phyloP scores from a whole-genome alignment of 306 rosid species.

The Glycine soja region DNA sequence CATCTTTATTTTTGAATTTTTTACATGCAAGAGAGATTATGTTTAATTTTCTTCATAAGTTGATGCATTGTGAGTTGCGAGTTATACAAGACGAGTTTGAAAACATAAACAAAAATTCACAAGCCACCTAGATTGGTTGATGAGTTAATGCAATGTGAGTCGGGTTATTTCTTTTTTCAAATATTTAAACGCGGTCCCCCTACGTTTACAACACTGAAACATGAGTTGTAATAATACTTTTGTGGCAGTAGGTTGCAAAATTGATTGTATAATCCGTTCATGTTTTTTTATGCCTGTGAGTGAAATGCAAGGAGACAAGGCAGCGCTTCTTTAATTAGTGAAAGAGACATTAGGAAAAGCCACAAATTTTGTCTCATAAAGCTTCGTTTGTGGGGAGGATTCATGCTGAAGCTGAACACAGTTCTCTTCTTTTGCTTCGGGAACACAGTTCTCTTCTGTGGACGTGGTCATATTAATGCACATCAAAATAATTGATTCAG shows the following conservation, averaged over 20 bases:
- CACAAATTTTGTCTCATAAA: not conserved
- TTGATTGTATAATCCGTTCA: constrained; percentile 1
- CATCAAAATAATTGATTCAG: constrained; percentile 6
- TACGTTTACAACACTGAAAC: not conserved
- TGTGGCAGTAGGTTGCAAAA: not conserved
- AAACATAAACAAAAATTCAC: too few species aligned
- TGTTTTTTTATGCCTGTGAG: not conserved
- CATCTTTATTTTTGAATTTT: too few species aligned
- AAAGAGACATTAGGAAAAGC: not conserved
- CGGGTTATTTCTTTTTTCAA: not conserved
- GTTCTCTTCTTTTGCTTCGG: too few species aligned
- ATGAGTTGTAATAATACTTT: not conserved
- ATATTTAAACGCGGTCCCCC: not conserved
- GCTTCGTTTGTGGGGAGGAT: not conserved
- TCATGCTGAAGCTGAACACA: not conserved
- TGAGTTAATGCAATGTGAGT: not conserved
- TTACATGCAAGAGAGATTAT: too few species aligned
- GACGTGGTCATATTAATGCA: not conserved
- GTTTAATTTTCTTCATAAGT: too few species aligned
- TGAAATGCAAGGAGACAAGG: not conserved
- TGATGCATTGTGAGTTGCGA: too few species aligned
- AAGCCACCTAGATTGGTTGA: not conserved
- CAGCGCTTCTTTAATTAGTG: not conserved
- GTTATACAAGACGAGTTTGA: too few species aligned
- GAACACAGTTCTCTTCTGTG: not conserved